phyloP scores from a whole-genome alignment of 2,329 filamentous ascomycete genomes.

The Diaporthe vexans region DNA sequence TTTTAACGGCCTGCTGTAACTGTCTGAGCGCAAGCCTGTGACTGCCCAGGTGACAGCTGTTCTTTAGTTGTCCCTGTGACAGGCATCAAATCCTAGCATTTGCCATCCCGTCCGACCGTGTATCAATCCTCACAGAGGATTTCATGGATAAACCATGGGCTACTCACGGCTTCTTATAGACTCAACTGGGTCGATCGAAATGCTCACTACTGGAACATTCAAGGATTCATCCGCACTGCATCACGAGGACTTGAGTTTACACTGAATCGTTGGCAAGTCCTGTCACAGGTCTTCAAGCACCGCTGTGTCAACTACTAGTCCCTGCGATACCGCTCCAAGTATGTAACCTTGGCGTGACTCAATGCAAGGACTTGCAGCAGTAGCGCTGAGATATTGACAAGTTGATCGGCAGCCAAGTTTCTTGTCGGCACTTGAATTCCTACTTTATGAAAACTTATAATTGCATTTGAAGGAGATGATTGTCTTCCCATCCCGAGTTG shows the following conservation, averaged over 20 bases:
- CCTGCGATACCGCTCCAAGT: conserved; percentile 1
- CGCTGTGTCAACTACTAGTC: background rate
- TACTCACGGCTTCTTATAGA: no score
- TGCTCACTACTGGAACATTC: no score
- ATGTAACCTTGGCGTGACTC: background rate
- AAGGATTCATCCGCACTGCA: no score
- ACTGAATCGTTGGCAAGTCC: no score
- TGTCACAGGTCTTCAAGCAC: no score
- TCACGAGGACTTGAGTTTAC: no score
- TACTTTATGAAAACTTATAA: background rate
- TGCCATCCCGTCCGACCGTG: background rate
- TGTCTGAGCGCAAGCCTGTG: background rate
- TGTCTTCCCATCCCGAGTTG: background rate
- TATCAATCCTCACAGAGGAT: background rate
- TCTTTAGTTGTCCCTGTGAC: no score
- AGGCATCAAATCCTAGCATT: background rate
- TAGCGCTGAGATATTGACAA: background rate
- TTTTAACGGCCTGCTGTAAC: no score
- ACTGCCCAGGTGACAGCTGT: no score
- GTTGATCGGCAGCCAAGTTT: background rate
- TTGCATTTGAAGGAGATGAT: background rate
- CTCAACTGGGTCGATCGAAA: no score
- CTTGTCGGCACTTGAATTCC: background rate
- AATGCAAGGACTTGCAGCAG: background rate
- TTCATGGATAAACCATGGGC: background rate